Evolutionary conservation across 2,329 filamentous ascomycete species (phyloP).

Genomic region (Paramyrothecium sp.): DNA sequence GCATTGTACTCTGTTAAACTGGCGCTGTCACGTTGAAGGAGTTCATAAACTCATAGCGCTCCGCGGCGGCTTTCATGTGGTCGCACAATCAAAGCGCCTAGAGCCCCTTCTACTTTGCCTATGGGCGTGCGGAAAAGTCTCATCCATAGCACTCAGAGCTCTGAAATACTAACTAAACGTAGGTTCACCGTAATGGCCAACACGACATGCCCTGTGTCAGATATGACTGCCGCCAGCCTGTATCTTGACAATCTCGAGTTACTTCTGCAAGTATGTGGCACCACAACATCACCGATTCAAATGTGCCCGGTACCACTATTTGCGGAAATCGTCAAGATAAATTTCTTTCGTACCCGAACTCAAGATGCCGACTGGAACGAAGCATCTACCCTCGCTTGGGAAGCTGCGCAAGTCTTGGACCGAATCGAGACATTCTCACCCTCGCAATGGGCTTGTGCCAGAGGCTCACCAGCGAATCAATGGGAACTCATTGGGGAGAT

Average conservation of each 20-base stretch:
- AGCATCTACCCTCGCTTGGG: slow-evolving; percentile 1
- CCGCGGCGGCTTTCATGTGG: slow-evolving; percentile 25
- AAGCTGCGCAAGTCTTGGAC: background rate
- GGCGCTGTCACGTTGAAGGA: slow-evolving; percentile 33
- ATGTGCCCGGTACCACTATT: slow-evolving; percentile 30
- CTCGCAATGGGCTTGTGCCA: background rate
- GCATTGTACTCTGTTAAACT: slow-evolving; percentile 26
- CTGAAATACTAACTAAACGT: slow-evolving; percentile 10
- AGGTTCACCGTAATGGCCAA: slow-evolving; percentile 31
- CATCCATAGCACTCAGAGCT: background rate
- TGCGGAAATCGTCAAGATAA: slow-evolving; percentile 30
- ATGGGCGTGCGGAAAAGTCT: background rate
- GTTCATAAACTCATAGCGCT: slow-evolving; percentile 26
- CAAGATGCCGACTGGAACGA: slow-evolving; percentile 11
- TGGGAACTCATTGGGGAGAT: background rate
- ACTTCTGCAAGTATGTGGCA: slow-evolving; percentile 16
- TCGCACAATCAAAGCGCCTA: slow-evolving; percentile 9
- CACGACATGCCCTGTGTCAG: slow-evolving; percentile 31
- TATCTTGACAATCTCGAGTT: slow-evolving; percentile 23
- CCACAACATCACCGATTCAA: slow-evolving; percentile 16
- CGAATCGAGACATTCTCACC: background rate
- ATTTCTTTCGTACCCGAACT: slow-evolving; percentile 27
- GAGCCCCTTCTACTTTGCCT: slow-evolving; percentile 20
- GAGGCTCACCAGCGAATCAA: background rate
- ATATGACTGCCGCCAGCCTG: slow-evolving; percentile 20